Percentiles rank a stretch among this genome's conserved stretches.
These are phyloP conservation scores for Colletotrichum ledebouriae DNA, from an alignment of 2,329 filamentous ascomycete genomes.

Conservation along the genomic window DNA sequence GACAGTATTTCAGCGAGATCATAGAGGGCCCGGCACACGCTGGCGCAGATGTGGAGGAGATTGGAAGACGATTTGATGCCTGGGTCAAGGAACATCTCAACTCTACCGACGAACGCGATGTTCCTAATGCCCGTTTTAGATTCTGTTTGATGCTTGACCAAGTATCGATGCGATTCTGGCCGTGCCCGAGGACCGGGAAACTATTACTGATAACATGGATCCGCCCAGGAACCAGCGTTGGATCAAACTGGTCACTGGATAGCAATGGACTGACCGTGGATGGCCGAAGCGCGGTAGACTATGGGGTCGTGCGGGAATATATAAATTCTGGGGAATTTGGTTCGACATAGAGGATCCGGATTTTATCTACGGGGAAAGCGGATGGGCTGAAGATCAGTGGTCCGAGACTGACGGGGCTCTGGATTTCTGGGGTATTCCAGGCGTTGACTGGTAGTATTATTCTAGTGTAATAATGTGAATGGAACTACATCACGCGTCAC, in stretches of 20 bases:
- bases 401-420: slow-evolving; percentile 24
- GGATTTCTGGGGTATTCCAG: slow-evolving; percentile 42
- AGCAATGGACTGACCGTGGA: slow-evolving; percentile 32
- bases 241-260: slow-evolving; percentile 41
- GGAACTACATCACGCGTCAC: neutral
- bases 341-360: slow-evolving; percentile 40
- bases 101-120: slow-evolving; percentile 15
- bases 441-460: slow-evolving; percentile 10
- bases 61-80: slow-evolving; percentile 42
- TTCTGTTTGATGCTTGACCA: slow-evolving; percentile 45
- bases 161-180: slow-evolving; percentile 45
- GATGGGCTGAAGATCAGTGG: slow-evolving; percentile 36
- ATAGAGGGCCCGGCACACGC: slow-evolving; percentile 43
- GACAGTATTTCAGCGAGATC: slow-evolving; percentile 42
- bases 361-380: slow-evolving; percentile 39
- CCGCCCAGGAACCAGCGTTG: slow-evolving; percentile 24
- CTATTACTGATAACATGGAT: slow-evolving; percentile 5
- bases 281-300: slow-evolving; percentile 31
- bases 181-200: slow-evolving; percentile 42
- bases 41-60: slow-evolving; percentile 37
- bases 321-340: slow-evolving; percentile 39
- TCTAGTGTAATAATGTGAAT: neutral
- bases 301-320: slow-evolving; percentile 42
- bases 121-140: slow-evolving; percentile 41
- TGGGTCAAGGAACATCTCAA: slow-evolving; percentile 38